Base-by-base conservation (phyloP, 257 asterid species). In the Nyctanthes arbortristis region DNA sequence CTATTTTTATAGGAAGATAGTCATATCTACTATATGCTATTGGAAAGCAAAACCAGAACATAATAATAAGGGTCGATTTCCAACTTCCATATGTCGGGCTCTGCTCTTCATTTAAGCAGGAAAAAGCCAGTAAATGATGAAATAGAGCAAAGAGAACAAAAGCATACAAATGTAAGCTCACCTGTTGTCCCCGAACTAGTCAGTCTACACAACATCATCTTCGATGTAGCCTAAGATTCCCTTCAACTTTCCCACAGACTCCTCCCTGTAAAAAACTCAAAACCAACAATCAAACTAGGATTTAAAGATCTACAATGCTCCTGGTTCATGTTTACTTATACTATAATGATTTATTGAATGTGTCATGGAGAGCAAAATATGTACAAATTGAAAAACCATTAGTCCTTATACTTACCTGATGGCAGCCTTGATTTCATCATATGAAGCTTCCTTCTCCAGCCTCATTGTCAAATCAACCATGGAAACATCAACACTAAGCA, bases 211-310 rank as follows among this genome's bases (percentile, higher is more conserved):
- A 30, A 92, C 96, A 43, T 92, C 96, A 34, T 92, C 98, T 62
- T 92, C 96, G 1, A 96, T 92, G 84, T 78, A 92, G 37, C 98
- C 98, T 10, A 92, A 76, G 80, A 92, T 89, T 49, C 98, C 98
- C 82, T 89, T 89, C 91, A 92, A 14, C 4, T 60, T 77, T 7
- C 94, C 93, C 81, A 89, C 89, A 0, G 98, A 89, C 71, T 84
- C 98, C 81, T 77, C 88, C 92, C 98, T 92, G 56, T n/a, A n/a
- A 63, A 39, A 63, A 37, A 27, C 47, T 56, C 13, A 32, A 6
- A 32, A 33, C 58, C 7, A 18, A 43, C 25, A 1, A 27, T 55
- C n/a, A n/a, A n/a, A n/a, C n/a, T n/a, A n/a, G n/a, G n/a, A n/a
- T n/a, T n/a, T n/a, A n/a, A 31, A 47, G 35, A 24, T 5, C 20